These are phyloP conservation scores for Kodamaea jinghongensis DNA, from an alignment of 805 yeast species.

Conservation along the genomic window DNA sequence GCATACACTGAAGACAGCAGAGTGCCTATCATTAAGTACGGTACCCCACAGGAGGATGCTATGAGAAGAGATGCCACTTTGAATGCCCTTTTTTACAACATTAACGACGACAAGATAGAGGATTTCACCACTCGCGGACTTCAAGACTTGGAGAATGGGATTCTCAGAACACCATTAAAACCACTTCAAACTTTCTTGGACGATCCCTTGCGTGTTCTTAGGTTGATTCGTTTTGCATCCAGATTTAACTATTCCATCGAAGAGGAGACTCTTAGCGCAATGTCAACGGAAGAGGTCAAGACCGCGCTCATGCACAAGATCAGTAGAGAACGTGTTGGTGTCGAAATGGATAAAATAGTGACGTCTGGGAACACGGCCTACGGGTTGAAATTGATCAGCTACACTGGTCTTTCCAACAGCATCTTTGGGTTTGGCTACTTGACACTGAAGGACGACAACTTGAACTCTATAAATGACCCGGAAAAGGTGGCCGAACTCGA, in stretches of 20 bases:
- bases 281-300: constrained; percentile 59
- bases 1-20: constrained; percentile 79
- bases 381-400: constrained; percentile 60
- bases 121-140: constrained; percentile 82
- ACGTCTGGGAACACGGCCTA: constrained; percentile 56
- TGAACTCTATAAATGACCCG: constrained; percentile 16
- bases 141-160: constrained; percentile 63
- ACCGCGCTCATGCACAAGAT: constrained; percentile 66
- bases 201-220: constrained; percentile 87
- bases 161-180: constrained; percentile 82
- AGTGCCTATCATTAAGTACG: constrained; percentile 80
- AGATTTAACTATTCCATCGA: constrained; percentile 71
- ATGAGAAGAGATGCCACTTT: constrained; percentile 91
- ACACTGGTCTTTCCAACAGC: constrained; percentile 52
- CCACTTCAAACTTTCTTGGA: constrained; percentile 86
- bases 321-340: constrained; percentile 86
- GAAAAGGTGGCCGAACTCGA: constrained; percentile 15
- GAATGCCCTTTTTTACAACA: constrained; percentile 87
- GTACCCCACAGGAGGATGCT: constrained; percentile 92
- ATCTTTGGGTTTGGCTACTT: constrained; percentile 47
- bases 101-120: constrained; percentile 66
- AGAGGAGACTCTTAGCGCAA: constrained; percentile 54
- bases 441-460: constrained; percentile 14
- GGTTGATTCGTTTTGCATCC: constrained; percentile 83
- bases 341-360: constrained; percentile 77